phyloP scores from a whole-genome alignment of 108 stramenopile genomes.

The Conticribra guillardii region DNA sequence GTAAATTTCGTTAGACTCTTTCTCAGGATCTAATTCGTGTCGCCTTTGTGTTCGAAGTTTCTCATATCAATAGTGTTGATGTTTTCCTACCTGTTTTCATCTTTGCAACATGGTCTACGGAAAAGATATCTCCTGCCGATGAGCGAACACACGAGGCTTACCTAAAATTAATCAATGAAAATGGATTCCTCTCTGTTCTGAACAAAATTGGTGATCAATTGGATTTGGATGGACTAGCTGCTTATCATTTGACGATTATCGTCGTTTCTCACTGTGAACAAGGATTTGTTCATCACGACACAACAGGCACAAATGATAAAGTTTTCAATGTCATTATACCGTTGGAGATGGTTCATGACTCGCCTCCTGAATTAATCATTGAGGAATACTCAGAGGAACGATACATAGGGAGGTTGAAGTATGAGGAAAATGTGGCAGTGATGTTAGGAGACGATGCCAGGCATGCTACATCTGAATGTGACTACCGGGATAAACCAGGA shows the following conservation, averaged over 20 bases:
- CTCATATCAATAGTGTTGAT: background rate
- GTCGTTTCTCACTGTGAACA: constrained; percentile 49
- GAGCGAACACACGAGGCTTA: constrained; percentile 39
- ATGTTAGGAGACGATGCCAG: constrained; percentile 59
- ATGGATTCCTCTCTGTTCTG: constrained; percentile 60
- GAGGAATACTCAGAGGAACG: constrained; percentile 2
- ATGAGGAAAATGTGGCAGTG: constrained; percentile 48
- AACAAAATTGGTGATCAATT: constrained; percentile 48
- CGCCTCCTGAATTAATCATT: constrained; percentile 56
- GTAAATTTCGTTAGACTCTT: too few relatives aligned
- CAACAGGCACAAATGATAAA: constrained; percentile 34
- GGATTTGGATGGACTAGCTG: constrained; percentile 49
- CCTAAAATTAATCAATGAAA: constrained; percentile 37
- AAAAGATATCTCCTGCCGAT: constrained; percentile 43
- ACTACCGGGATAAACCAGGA: constrained; percentile 29
- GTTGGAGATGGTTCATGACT: constrained; percentile 38
- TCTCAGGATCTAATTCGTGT: too few relatives aligned
- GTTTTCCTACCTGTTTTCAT: background rate
- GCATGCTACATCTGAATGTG: constrained; percentile 55
- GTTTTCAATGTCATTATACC: constrained; percentile 65
- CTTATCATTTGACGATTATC: constrained; percentile 60
- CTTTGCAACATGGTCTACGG: background rate
- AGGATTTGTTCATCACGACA: constrained; percentile 57
- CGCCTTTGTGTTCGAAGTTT: background rate
- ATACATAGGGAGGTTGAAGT: constrained; percentile 34